Evolutionary conservation across 1,284 basidiomycete species (phyloP).

Genomic region (Malassezia vespertilionis): DNA sequence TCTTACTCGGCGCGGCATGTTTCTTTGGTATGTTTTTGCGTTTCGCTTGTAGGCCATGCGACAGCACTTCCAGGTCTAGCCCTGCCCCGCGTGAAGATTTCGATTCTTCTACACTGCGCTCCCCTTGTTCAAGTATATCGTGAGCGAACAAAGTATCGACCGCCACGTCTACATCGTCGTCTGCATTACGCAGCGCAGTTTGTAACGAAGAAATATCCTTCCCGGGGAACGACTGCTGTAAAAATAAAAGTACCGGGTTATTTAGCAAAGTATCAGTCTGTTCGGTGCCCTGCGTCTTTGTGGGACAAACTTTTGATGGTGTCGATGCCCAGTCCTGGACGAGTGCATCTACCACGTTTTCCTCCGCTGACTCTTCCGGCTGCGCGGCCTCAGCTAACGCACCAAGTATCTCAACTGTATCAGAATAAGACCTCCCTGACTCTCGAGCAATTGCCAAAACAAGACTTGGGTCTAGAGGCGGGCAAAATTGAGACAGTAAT

Average conservation of each 20-base stretch:
- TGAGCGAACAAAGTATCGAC: slow-evolving; percentile 33
- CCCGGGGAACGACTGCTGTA: slow-evolving; percentile 20
- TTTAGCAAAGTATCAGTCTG: too few relatives aligned
- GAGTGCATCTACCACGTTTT: too few relatives aligned
- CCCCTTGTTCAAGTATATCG: slow-evolving; percentile 19
- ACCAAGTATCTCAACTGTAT: background rate
- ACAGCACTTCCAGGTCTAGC: slow-evolving; percentile 27
- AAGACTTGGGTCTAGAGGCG: slow-evolving; percentile 12
- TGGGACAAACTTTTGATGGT: too few relatives aligned
- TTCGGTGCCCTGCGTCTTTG: too few relatives aligned
- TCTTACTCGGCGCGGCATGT: slow-evolving; percentile 1
- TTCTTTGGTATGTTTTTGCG: background rate
- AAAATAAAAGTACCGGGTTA: slow-evolving; percentile 12
- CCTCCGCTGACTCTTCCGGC: background rate
- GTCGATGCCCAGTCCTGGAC: too few relatives aligned
- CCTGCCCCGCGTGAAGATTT: slow-evolving; percentile 1
- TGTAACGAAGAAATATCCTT: background rate
- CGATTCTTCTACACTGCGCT: background rate
- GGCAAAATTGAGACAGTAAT: background rate
- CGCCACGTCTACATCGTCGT: slow-evolving; percentile 24
- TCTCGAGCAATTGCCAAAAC: slow-evolving; percentile 10
- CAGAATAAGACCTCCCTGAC: background rate
- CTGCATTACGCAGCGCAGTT: slow-evolving; percentile 14
- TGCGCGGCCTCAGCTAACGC: slow-evolving; percentile 7
- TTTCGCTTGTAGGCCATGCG: slow-evolving; percentile 7